Conservation (phyloP, 2,329 filamentous ascomycete species). For the Zasmidium cellare region DNA sequence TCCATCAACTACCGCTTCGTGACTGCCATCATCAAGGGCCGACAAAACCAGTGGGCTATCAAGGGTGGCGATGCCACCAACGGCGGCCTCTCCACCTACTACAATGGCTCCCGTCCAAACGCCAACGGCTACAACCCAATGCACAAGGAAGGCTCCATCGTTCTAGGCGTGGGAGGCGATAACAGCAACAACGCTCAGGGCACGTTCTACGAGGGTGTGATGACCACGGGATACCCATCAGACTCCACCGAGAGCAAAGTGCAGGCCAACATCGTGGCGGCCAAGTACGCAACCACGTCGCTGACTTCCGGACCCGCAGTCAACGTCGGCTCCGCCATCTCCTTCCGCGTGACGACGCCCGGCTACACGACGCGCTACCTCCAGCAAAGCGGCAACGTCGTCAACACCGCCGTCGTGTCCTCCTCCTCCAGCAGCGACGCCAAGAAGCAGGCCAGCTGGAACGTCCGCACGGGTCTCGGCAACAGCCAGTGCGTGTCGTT, state of each 20-base stretch:
- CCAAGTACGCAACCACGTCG: constrained; percentile 53
- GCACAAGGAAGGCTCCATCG: constrained; percentile 64
- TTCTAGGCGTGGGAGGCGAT: constrained; percentile 66
- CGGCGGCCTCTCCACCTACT: constrained; percentile 58
- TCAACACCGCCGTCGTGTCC: constrained; percentile 58
- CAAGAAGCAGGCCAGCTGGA: constrained; percentile 56
- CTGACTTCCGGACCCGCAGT: constrained; percentile 52
- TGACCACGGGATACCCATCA: constrained; percentile 63
- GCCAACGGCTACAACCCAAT: constrained; percentile 59
- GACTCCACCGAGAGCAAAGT: constrained; percentile 56
- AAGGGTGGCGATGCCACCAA: constrained; percentile 58
- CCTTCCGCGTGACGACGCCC: constrained; percentile 56
- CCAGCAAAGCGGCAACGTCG: constrained; percentile 49
- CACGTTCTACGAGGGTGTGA: constrained; percentile 58
- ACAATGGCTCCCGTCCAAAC: constrained; percentile 56
- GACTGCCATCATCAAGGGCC: constrained; percentile 59
- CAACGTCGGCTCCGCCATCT: constrained; percentile 52
- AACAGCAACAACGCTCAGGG: constrained; percentile 61
- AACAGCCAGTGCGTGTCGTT: constrained; percentile 60
- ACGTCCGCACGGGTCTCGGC: constrained; percentile 55
- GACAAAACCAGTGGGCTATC: constrained; percentile 58
- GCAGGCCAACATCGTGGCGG: constrained; percentile 45
- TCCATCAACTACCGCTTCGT: constrained; percentile 57
- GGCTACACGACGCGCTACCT: constrained; percentile 55
- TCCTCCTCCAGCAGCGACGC: constrained; percentile 48